Evolutionary conservation across 2,329 filamentous ascomycete genomes (phyloP), one percentile per base, ranked within the genome.

Genomic region (Phaeophleospora eucalypticola): DNA sequence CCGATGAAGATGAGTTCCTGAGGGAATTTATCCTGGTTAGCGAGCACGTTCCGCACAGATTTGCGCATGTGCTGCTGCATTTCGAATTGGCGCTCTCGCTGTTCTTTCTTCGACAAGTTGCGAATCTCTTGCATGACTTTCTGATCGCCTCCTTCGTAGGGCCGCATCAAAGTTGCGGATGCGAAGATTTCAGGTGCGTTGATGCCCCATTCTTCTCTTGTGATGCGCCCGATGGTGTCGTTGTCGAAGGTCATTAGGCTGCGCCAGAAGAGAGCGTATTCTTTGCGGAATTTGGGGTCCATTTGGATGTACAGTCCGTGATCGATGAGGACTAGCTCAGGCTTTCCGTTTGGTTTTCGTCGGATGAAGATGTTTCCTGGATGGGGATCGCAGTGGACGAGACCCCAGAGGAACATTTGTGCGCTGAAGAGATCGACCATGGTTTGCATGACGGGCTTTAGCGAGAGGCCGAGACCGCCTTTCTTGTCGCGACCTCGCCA

Each of bases 291-390:
- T 49, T 81, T 74, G 1, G 86, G 84, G 18, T 81, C 76, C 87
- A 97, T 93, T 67, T 87, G 85, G 46, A 97, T 88, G 71, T 98
- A 98, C 4, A 98, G 81, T 0, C 93, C 93, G 68, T 98, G 93
- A 68, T 98, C 93, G 64, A 98, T 95, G 29, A 98, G 82, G 1
- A 97, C 91, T 21, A 98, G 78, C 71, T 98, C 89, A 1, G 91
- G 79, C 36, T 82, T 78, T n/a, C 91, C 91, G 36, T 78, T 83
- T 1, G 89, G 86, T 14, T 88, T 76, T 7, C 93, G 84, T 7
- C 93, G 86, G 63, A 97, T 85, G 71, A 98, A 95, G 66, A 97
- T 93, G 70, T 98, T 98, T 20, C 91, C 91, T 1, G 93, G 93
- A 64, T 98, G 93, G 8, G 93, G 93, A 66, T 98, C 93, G 70